Base-by-base conservation (phyloP, 1,139 yeast genomes). In the Yamadazyma spencermartinsiae region DNA sequence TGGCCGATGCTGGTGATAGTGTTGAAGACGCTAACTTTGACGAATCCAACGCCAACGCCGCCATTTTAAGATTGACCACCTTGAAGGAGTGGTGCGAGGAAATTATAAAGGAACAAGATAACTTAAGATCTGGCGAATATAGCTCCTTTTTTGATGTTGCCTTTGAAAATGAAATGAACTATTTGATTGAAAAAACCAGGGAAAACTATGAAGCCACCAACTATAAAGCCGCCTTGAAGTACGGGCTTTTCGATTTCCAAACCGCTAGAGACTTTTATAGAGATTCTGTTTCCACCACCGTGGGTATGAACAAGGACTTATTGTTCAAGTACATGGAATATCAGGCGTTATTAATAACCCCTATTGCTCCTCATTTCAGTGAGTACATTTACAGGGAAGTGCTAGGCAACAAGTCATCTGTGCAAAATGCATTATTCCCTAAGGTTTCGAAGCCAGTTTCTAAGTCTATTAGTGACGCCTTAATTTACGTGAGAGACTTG, bases 1-100 rank as follows among this genome's bases (percentile, higher is more conserved):
- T 94, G 53, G 99, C 98, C 28, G 98, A 94, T 72, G 97, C 97
- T 41, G 99, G 99, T 72, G 99, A 94, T 61, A 72, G 94, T 35
- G 80, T 89, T 49, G 98, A 92, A 68, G 99, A 94, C 66, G 98
- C 99, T 42, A 94, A 94, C 72, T 87, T 94, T 57, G 98, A 92
- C 58, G 98, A 94, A 68, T 74, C 89, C 46, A 90, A 85, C 55
- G 99, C 98, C 40, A 94, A 94, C 57, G 97, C 98, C 34, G 97
- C 98, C 31, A 90, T 94, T 61, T 78, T 92, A 63, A 86, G 98
- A 72, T 77, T 94, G 58, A 86, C 80, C 61, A 92, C 89, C 40
- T 74, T 92, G 61, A 90, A 88, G 64, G 98, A 90, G 64, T 92
- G 99, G 99, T 79, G 87, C 61, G 97, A 88, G 60, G 92, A 84